Evolutionary conservation across 257 asterid genomes (phyloP), one percentile per base, ranked within the genome.

Genomic region (Ilex aquifolium): DNA sequence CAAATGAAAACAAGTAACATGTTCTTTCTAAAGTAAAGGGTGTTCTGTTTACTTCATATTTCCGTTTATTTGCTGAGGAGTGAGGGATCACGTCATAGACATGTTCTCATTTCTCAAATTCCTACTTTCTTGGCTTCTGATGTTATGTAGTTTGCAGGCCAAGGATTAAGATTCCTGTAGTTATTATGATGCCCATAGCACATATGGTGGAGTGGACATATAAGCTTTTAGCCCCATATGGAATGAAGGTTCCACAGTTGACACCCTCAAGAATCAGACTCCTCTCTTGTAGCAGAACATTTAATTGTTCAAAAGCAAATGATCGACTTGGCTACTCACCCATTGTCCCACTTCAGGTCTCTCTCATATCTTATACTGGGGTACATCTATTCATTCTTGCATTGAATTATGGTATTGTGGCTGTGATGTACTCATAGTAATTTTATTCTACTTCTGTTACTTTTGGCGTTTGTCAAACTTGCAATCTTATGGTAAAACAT

Each of bases 191-290:
- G 97, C 99, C 97, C 68, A 83, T 90, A 69, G 97, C 97, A 62
- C 78, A 73, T 71, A 27, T 90, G 82, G 95, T 87, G 82, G 97
- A 90, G 91, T 66, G 72, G 59, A 70, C 70, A 21, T 93, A 93
- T 72, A 90, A 81, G 74, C 55, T 85, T 32, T 75, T 87, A 57
- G 97, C 76, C 29, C 92, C 95, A 17, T 93, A 80, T 71, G 99
- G 99, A 62, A 93, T 93, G 99, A 85, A 80, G 79, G 99, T 90
- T 70, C 97, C 97, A 0, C 97, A 93, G 84, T 80, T 93, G 71
- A 93, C 93, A 63, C 97, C 99, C 60, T 90, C 99, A 63, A 81
- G 99, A 85, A 76, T 93, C 73, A 84, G 99, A 68, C 91, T 93
- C 74, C 76, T 93, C 51, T 87, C 99, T 64, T 56, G 80, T 73